Evolutionary conservation across 768 basidiomycete genomes (phyloP).

Genomic region (Agaricus subrufescens): DNA sequence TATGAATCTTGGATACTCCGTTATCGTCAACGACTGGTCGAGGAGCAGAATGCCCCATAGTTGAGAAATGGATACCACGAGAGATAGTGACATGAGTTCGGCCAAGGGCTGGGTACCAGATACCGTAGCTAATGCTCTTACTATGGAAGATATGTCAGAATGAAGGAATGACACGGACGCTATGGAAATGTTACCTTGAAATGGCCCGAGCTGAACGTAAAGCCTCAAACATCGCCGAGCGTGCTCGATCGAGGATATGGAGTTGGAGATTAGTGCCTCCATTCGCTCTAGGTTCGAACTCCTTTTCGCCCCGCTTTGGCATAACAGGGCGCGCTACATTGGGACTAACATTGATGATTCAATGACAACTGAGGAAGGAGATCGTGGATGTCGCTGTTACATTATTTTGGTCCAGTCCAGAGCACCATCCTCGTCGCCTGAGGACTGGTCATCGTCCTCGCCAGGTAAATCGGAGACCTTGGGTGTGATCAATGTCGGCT

Average conservation of each 20-base stretch:
- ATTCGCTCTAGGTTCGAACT: conserved; percentile 77
- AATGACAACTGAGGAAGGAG: conserved; percentile 10
- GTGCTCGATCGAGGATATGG: conserved; percentile 73
- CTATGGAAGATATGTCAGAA: conserved; percentile 29
- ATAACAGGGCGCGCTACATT: conserved; percentile 61
- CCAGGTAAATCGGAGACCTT: conserved; percentile 23
- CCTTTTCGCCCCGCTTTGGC: conserved; percentile 96
- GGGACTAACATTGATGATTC: conserved; percentile 24
- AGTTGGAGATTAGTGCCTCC: conserved; percentile 74
- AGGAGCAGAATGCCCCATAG: conserved; percentile 77
- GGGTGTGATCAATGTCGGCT: conserved; percentile 26
- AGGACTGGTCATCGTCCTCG: conserved; percentile 43
- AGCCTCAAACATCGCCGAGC: conserved; percentile 85
- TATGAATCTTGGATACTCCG: conserved; percentile 42
- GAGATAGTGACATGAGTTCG: conserved; percentile 66
- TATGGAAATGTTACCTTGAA: conserved; percentile 52
- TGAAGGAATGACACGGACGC: background rate
- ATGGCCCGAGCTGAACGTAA: conserved; percentile 69
- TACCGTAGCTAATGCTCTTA: conserved; percentile 74
- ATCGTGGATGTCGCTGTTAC: conserved; percentile 26
- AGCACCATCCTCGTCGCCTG: conserved; percentile 68
- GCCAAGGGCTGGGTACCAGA: conserved; percentile 68
- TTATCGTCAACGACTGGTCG: conserved; percentile 31
- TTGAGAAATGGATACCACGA: conserved; percentile 79
- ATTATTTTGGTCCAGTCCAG: conserved; percentile 81